Evolutionary conservation across 257 asterid species (phyloP).

Genomic region (Solanum gracilifrons): DNA sequence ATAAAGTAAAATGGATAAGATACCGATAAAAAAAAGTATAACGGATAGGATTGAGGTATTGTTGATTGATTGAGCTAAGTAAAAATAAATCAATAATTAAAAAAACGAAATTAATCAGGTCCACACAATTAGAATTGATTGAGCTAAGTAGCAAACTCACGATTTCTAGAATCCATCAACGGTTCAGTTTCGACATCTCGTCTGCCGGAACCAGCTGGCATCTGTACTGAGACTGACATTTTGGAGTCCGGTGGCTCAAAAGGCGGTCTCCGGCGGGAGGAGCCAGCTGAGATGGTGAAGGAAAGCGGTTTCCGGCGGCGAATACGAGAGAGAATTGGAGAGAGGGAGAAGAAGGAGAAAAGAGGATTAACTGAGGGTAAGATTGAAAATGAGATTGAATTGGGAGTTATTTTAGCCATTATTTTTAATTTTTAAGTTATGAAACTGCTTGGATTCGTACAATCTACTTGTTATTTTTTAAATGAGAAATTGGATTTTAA

Average conservation of each 20-base stretch:
- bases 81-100: neutral
- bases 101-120: neutral
- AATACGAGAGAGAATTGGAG: slow-evolving; percentile 6
- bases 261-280: slow-evolving; percentile 19
- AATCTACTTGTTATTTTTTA: neutral
- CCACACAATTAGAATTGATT: neutral
- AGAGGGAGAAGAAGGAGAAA: slow-evolving; percentile 24
- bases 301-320: slow-evolving; percentile 2
- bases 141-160: slow-evolving; percentile 33
- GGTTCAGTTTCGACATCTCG: slow-evolving; percentile 53
- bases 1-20: neutral
- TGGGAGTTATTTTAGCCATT: slow-evolving; percentile 29
- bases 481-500: neutral
- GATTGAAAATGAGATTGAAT: slow-evolving; percentile 33
- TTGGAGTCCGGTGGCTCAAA: slow-evolving; percentile 16
- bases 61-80: neutral
- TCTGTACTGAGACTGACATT: slow-evolving; percentile 52
- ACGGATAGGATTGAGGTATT: neutral
- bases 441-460: neutral
- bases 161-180: slow-evolving; percentile 47
- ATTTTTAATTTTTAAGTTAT: neutral
- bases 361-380: slow-evolving; percentile 27
- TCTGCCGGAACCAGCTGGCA: slow-evolving; percentile 24
- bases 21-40: neutral
- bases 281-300: slow-evolving; percentile 7